Percentiles rank a stretch among this genome's conserved stretches.
Conservation (phyloP, 306 rosid genomes). For the Crotalaria pallida region DNA sequence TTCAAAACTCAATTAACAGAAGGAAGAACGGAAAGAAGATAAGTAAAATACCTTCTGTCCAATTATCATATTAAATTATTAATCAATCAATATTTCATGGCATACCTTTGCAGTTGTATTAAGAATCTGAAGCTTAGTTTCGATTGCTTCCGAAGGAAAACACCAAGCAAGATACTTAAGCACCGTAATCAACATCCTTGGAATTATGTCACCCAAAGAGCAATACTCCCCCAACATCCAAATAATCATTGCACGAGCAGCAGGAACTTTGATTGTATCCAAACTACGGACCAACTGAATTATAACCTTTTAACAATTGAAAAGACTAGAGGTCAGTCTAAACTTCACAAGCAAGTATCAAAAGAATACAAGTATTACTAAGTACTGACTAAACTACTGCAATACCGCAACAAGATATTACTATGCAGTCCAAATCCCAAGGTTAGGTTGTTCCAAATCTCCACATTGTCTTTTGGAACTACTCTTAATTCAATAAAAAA, state of each 20-base stretch:
- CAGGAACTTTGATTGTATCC: constrained; percentile 73
- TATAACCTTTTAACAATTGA: constrained; percentile 55
- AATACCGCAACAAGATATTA: not conserved
- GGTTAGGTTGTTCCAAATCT: not conserved
- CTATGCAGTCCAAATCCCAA: constrained; percentile 12
- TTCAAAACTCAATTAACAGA: constrained; percentile 6
- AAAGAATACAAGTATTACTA: constrained; percentile 12
- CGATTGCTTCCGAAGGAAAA: constrained; percentile 78
- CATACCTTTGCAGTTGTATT: constrained; percentile 75
- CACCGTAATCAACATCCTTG: constrained; percentile 69
- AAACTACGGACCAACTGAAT: constrained; percentile 70
- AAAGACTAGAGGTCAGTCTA: constrained; percentile 13
- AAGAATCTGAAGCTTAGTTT: constrained; percentile 90
- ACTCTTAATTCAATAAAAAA: not conserved
- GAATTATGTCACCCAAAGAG: constrained; percentile 72
- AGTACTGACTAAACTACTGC: not conserved
- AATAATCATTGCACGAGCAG: constrained; percentile 85
- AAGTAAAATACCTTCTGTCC: not conserved
- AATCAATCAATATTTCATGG: not conserved
- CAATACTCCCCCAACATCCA: constrained; percentile 96
- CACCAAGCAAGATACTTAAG: constrained; percentile 79
- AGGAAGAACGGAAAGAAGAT: constrained; percentile 6
- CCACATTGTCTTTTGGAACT: not conserved
- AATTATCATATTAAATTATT: not conserved
- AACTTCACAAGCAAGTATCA: constrained; percentile 8